These are phyloP conservation scores for Coelastrella sp. DNA, from an alignment of 139 green algal species.

Conservation along the genomic window DNA sequence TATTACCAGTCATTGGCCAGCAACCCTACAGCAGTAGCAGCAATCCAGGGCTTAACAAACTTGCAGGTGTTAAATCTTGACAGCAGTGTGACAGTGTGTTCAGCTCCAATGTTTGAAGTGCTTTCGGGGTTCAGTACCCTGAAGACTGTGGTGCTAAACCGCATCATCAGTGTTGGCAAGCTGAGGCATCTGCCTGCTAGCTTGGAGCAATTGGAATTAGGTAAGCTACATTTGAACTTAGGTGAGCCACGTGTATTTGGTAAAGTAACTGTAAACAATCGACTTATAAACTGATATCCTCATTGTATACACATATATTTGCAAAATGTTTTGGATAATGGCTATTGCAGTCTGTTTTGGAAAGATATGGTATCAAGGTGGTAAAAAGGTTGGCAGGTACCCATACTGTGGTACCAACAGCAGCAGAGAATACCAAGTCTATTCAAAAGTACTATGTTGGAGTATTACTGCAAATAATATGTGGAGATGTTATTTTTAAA, in stretches of 20 bases:
- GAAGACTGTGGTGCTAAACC: background rate
- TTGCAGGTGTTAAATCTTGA: background rate
- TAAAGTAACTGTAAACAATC: too few species aligned
- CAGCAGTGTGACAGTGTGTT: conserved; percentile 8
- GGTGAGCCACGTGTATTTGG: too few species aligned
- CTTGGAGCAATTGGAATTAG: background rate
- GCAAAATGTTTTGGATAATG: background rate
- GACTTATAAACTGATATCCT: background rate
- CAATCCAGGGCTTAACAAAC: background rate
- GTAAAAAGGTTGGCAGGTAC: background rate
- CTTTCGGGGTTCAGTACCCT: background rate
- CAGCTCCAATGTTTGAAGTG: background rate
- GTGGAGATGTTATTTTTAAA: too few species aligned
- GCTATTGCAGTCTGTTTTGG: background rate
- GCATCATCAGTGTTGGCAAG: background rate
- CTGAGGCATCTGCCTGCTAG: background rate
- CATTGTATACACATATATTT: background rate
- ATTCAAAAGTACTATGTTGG: too few species aligned
- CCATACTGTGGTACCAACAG: background rate
- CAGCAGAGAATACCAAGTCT: background rate
- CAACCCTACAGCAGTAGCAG: background rate
- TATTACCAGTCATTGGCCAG: background rate
- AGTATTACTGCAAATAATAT: too few species aligned
- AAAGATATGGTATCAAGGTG: background rate
- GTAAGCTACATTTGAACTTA: background rate